Evolutionary conservation across 495 filamentous ascomycete genomes (phyloP).

Genomic region (Pseudevernia furfuracea): DNA sequence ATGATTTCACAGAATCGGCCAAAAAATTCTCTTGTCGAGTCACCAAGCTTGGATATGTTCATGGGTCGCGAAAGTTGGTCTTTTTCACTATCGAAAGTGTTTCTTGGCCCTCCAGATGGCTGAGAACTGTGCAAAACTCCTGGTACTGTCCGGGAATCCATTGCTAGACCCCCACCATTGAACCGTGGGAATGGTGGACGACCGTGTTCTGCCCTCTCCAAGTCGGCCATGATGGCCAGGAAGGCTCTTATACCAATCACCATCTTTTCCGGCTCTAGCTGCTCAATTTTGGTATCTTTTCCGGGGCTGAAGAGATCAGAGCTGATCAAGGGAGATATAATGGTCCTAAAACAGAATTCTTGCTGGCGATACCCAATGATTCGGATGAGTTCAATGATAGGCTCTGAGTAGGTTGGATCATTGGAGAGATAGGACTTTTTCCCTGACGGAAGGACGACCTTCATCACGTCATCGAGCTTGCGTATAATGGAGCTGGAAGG

Average conservation of each 20-base stretch:
- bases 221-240: slow-evolving; percentile 81
- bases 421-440: slow-evolving; percentile 71
- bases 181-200: slow-evolving; percentile 72
- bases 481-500: slow-evolving; percentile 56
- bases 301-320: slow-evolving; percentile 75
- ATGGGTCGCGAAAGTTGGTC: slow-evolving; percentile 55
- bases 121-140: slow-evolving; percentile 2
- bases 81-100: background rate
- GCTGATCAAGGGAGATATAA: slow-evolving; percentile 92
- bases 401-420: slow-evolving; percentile 75
- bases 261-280: slow-evolving; percentile 92
- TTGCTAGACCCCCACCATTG: slow-evolving; percentile 19
- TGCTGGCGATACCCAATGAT: slow-evolving; percentile 93
- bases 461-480: slow-evolving; percentile 82
- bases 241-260: slow-evolving; percentile 93
- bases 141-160: slow-evolving; percentile 10
- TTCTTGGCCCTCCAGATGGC: background rate
- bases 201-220: slow-evolving; percentile 76
- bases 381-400: slow-evolving; percentile 83
- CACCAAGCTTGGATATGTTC: slow-evolving; percentile 59
- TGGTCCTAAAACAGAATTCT: slow-evolving; percentile 81
- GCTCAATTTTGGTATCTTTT: slow-evolving; percentile 78
- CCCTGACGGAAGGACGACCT: slow-evolving; percentile 68
- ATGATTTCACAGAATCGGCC: slow-evolving; percentile 87
- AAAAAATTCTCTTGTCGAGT: slow-evolving; percentile 75